Percentiles rank a stretch among this genome's conserved stretches.
phyloP scores from a whole-genome alignment of 2,329 filamentous ascomycete genomes.

The Hypocrella siamensis region DNA sequence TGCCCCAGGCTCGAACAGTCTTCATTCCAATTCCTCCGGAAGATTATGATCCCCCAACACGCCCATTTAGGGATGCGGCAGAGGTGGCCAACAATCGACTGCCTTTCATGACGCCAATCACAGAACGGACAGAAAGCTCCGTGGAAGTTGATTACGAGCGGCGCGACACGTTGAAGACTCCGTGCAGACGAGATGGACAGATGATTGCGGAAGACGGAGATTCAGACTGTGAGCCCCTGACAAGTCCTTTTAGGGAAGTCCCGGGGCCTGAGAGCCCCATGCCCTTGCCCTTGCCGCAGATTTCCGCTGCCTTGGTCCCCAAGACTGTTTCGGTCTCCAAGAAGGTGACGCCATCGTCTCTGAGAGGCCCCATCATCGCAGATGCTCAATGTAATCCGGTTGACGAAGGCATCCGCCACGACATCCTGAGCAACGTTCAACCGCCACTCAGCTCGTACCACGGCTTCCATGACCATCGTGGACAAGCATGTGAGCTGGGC shows the following conservation, averaged over 20 bases:
- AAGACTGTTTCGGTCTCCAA: conserved; percentile 21
- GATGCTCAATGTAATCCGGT: conserved; percentile 82
- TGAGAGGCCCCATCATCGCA: conserved; percentile 59
- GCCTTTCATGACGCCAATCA: conserved; percentile 98
- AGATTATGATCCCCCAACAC: conserved; percentile 66
- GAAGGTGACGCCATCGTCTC: conserved; percentile 25
- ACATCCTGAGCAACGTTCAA: conserved; percentile 59
- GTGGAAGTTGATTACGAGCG: conserved; percentile 49
- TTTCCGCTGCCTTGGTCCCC: conserved; percentile 32
- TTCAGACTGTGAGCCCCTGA: conserved; percentile 29
- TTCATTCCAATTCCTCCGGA: conserved; percentile 74
- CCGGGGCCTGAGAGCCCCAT: conserved; percentile 33
- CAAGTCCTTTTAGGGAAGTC: conserved; percentile 60
- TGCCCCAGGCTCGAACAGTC: conserved; percentile 41
- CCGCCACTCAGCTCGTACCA: conserved; percentile 60
- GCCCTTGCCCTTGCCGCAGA: conserved; percentile 29
- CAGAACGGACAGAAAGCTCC: conserved; percentile 85
- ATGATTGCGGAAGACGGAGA: conserved; percentile 14
- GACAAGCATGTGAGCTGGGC: conserved; percentile 47
- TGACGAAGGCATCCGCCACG: conserved; percentile 55
- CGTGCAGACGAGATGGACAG: conserved; percentile 39
- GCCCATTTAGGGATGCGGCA: conserved; percentile 65
- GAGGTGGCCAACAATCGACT: conserved; percentile 78
- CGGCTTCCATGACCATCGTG: conserved; percentile 63
- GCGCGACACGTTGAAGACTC: conserved; percentile 58